Evolutionary conservation across 495 filamentous ascomycete genomes (phyloP), one percentile per base, ranked within the genome.

Genomic region (Pyronema domesticum): DNA sequence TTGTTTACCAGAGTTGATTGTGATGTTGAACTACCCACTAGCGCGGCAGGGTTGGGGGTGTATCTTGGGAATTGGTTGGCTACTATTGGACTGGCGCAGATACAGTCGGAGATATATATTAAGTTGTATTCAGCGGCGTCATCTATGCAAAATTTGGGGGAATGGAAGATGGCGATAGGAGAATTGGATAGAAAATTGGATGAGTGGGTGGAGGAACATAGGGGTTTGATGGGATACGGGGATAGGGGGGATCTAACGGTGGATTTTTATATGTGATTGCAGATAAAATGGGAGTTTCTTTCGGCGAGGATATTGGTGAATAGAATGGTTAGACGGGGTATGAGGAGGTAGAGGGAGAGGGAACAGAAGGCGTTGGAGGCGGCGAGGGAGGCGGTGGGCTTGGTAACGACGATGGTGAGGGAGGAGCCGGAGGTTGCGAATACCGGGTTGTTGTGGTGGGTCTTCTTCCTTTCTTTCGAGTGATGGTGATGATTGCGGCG

Each of bases 1-100:
- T 30, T 61, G 55, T 23, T 58, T 65, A 14, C 62, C 62, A 8
- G 62, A 65, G 15, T 65, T 59, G 62, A 65, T 53, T 62, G 58
- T 35, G 62, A 65, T 6, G 54, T 57, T 39, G 60, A 64, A 34
- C 35, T 64, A 40, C 61, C 61, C 2, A 55, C 57, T 23, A 60
- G 59, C 42, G 50, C 15, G 62, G 54, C 23, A 39, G n/a, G n/a
- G n/a, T n/a, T 37, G 0, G 57, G 37, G 9, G 48, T 54, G 9
- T 62, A 55, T 37, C 59, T 52, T 39, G 37, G 35, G 30, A 62
- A 57, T 30, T 65, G 61, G 35, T 43, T 65, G 37, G 58, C 62
- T 0, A 48, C 55, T n/a, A 65, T 65, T 14, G 48, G 17, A 30
- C 13, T 65, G 15, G 52, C 62, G 4, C 61, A 58, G 13, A 62